Conservation (phyloP, 805 yeast species). For the Candida awuae region DNA sequence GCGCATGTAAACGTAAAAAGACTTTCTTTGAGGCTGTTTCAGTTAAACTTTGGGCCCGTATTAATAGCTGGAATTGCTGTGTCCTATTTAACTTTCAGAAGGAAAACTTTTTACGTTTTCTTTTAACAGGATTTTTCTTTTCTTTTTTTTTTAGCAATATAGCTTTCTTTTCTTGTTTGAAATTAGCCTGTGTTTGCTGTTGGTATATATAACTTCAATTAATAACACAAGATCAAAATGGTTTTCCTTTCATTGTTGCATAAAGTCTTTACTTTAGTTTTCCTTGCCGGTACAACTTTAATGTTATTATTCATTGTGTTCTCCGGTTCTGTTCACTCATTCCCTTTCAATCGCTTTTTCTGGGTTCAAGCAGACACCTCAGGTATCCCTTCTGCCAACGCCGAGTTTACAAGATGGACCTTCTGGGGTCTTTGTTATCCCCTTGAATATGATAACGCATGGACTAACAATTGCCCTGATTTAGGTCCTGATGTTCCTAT, state of each 20-base stretch:
- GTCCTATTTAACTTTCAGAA: too few species aligned
- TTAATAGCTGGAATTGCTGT: too few species aligned
- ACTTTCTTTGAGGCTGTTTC: too few species aligned
- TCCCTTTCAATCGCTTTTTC: constrained; percentile 58
- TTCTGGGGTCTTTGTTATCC: constrained; percentile 70
- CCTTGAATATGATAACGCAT: constrained; percentile 17
- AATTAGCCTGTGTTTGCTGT: too few species aligned
- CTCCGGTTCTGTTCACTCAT: constrained; percentile 52
- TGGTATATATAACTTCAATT: too few species aligned
- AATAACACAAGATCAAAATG: too few species aligned
- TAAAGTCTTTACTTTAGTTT: constrained; percentile 26
- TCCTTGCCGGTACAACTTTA: constrained; percentile 41
- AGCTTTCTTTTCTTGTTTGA: too few species aligned
- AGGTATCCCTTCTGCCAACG: constrained; percentile 38
- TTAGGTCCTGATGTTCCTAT: constrained; percentile 64
- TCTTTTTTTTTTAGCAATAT: too few species aligned
- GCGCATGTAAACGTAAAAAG: too few species aligned
- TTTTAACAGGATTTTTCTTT: too few species aligned
- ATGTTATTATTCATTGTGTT: constrained; percentile 50
- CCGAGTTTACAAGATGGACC: constrained; percentile 60
- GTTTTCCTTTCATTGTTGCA: constrained; percentile 16
- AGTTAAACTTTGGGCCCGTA: too few species aligned
- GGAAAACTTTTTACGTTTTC: too few species aligned
- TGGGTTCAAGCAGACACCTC: constrained; percentile 68
- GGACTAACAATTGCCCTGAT: constrained; percentile 30